Evolutionary conservation across 2,329 filamentous ascomycete genomes (phyloP).

Genomic region (Aspergillus ochraceoroseus): DNA sequence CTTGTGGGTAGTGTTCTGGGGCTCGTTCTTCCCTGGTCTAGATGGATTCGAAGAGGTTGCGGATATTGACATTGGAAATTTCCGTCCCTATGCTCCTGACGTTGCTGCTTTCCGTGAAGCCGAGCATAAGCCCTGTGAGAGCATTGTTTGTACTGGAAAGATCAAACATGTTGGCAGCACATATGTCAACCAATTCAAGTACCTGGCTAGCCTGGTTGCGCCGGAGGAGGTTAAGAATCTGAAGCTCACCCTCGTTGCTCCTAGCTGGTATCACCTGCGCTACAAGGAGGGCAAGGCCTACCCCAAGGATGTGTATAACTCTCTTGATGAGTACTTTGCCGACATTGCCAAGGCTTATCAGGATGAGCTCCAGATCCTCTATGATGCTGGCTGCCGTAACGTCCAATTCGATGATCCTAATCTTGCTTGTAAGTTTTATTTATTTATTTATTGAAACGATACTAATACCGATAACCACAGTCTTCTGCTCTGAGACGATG

Average conservation of each 20-base stretch:
- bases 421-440: conserved; percentile 57
- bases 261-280: conserved; percentile 65
- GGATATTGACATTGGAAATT: conserved; percentile 49
- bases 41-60: conserved; percentile 53
- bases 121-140: conserved; percentile 53
- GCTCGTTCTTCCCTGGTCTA: conserved; percentile 52
- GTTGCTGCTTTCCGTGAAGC: conserved; percentile 59
- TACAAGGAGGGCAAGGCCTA: conserved; percentile 55
- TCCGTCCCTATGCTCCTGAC: conserved; percentile 57
- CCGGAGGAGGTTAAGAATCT: conserved; percentile 59
- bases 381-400: conserved; percentile 59
- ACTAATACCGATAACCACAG: conserved; percentile 36
- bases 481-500: conserved; percentile 71
- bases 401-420: conserved; percentile 66
- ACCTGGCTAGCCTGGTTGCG: conserved; percentile 56
- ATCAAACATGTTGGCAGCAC: conserved; percentile 55
- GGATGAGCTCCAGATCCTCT: conserved; percentile 57
- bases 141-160: conserved; percentile 55
- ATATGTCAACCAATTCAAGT: conserved; percentile 56
- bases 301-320: conserved; percentile 53
- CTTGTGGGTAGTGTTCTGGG: conserved; percentile 50
- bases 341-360: conserved; percentile 64
- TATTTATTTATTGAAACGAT: neutral
- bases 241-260: conserved; percentile 64
- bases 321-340: conserved; percentile 58